These are phyloP conservation scores for Acacia concinna DNA, from an alignment of 331 rosid genomes.

Conservation along the genomic window DNA sequence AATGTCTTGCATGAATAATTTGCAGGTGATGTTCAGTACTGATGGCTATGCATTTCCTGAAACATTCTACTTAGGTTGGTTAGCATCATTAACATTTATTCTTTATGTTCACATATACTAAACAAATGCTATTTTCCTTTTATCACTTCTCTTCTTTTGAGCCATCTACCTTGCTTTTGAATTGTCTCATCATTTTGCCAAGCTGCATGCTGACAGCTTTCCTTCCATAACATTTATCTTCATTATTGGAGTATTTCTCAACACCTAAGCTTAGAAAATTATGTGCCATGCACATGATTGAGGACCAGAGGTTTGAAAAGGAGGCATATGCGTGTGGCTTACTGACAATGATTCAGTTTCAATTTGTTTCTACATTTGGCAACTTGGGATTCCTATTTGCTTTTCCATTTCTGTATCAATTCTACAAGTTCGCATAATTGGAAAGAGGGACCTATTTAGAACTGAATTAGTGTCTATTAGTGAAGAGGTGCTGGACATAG, in stretches of 20 bases:
- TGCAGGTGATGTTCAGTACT: conserved; percentile 98
- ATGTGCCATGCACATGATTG: neutral
- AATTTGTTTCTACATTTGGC: neutral
- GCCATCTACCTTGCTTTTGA: conserved; percentile 12
- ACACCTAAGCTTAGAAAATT: neutral
- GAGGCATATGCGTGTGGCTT: neutral
- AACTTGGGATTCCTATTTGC: neutral
- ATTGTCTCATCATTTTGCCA: neutral
- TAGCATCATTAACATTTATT: conserved; percentile 16
- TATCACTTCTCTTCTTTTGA: conserved; percentile 13
- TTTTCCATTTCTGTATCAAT: neutral
- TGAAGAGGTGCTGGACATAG: neutral
- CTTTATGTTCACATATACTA: neutral
- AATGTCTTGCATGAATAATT: conserved; percentile 26
- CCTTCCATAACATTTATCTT: conserved; percentile 8
- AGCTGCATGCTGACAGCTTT: conserved; percentile 9
- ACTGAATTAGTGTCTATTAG: neutral
- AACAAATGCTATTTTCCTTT: conserved; percentile 12
- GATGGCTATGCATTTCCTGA: conserved; percentile 89
- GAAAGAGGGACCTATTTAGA: neutral
- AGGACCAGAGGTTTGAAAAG: neutral
- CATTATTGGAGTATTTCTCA: neutral
- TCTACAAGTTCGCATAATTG: neutral
- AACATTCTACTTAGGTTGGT: conserved; percentile 84
- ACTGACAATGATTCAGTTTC: neutral